phyloP scores from a whole-genome alignment of 108 stramenopile species.

The Conticribra weissflogii region DNA sequence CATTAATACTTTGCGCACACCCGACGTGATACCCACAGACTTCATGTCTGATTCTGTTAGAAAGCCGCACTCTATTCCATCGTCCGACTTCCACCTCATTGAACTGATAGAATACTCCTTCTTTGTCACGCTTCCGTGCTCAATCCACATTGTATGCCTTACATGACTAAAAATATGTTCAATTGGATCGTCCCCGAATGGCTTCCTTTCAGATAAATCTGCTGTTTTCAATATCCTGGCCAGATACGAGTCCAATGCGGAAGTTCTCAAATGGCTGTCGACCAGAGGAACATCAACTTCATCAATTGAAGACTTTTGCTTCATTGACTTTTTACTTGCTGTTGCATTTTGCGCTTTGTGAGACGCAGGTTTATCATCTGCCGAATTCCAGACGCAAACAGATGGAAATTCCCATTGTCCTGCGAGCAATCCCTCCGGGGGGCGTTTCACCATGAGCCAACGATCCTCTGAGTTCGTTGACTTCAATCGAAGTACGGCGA shows the following conservation, averaged over 20 bases:
- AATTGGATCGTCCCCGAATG: constrained; percentile 45
- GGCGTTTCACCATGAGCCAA: constrained; percentile 83
- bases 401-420: constrained; percentile 91
- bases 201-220: constrained; percentile 1
- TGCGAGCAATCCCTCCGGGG: constrained; percentile 66
- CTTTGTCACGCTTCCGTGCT: constrained; percentile 33
- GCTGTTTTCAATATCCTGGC: not conserved
- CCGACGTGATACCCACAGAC: constrained; percentile 79
- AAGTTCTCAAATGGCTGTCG: constrained; percentile 25
- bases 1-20: constrained; percentile 78
- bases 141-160: constrained; percentile 75
- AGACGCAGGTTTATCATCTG: constrained; percentile 28
- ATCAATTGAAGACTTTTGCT: constrained; percentile 4
- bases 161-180: constrained; percentile 88
- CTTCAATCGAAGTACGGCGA: constrained; percentile 57
- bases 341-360: constrained; percentile 21
- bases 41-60: constrained; percentile 76
- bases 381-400: constrained; percentile 55
- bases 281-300: constrained; percentile 41
- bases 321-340: not conserved
- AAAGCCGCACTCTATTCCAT: constrained; percentile 71
- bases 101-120: not conserved
- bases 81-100: constrained; percentile 47
- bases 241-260: constrained; percentile 42
- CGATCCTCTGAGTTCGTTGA: constrained; percentile 18